phyloP scores from a whole-genome alignment of 2,329 filamentous ascomycete genomes.

The Alternaria brassicae region DNA sequence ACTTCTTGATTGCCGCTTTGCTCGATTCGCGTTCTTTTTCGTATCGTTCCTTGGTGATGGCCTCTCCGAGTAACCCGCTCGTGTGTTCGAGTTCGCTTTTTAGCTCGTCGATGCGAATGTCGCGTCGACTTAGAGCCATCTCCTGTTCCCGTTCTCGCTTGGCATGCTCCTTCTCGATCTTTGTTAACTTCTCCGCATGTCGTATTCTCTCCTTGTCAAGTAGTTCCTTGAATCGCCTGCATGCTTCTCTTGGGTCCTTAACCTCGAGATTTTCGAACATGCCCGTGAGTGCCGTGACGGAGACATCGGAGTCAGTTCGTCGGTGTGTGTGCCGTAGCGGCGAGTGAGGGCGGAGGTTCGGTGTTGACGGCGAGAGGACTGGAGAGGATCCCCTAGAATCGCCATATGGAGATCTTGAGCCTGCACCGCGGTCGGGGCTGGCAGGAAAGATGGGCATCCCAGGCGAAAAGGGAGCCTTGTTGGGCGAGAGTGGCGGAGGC shows the following conservation, averaged over 20 bases:
- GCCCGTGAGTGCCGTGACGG: slow-evolving; percentile 62
- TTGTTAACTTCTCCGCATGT: slow-evolving; percentile 44
- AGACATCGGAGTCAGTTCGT: slow-evolving; percentile 49
- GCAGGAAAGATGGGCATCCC: slow-evolving; percentile 66
- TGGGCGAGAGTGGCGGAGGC: slow-evolving; percentile 47
- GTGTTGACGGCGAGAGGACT: slow-evolving; percentile 38
- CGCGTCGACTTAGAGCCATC: slow-evolving; percentile 21
- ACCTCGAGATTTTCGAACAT: slow-evolving; percentile 74
- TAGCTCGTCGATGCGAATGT: slow-evolving; percentile 32
- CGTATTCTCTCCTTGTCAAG: slow-evolving; percentile 53
- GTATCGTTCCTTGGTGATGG: slow-evolving; percentile 36
- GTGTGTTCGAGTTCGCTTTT: slow-evolving; percentile 32
- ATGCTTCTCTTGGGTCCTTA: slow-evolving; percentile 56
- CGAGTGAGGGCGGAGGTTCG: slow-evolving; percentile 51
- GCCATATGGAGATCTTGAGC: slow-evolving; percentile 45
- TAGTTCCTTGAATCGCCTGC: slow-evolving; percentile 53
- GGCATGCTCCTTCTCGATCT: slow-evolving; percentile 69
- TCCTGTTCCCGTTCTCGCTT: slow-evolving; percentile 53
- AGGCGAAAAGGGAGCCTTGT: slow-evolving; percentile 63
- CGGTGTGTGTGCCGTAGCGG: slow-evolving; percentile 25
- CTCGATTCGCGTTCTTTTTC: slow-evolving; percentile 40
- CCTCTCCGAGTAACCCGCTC: slow-evolving; percentile 31
- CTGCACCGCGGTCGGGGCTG: slow-evolving; percentile 70
- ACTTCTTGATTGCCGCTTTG: slow-evolving; percentile 43
- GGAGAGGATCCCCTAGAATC: slow-evolving; percentile 21